Percentiles rank a stretch among this genome's conserved stretches.
phyloP scores from a whole-genome alignment of 179 eudicot species.

The Actinidia arguta region DNA sequence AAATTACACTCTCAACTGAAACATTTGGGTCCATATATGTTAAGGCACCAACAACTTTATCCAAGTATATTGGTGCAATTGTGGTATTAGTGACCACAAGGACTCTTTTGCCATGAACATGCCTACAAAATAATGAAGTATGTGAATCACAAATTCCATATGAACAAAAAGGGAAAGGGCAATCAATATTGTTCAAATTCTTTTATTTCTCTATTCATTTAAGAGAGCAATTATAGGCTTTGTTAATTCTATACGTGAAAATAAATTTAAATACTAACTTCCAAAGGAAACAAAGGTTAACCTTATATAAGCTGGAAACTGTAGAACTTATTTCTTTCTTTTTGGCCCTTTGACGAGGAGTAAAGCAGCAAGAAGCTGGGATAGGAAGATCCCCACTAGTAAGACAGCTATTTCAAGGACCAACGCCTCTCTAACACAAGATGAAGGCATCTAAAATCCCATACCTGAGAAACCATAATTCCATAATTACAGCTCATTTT shows the following conservation, averaged over 20 bases:
- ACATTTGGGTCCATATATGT: conserved; percentile 83
- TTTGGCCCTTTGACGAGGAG: no score
- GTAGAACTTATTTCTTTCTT: no score
- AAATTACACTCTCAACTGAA: conserved; percentile 81
- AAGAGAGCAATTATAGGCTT: no score
- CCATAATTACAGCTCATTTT: no score
- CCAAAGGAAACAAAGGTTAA: neutral
- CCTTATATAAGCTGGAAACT: no score
- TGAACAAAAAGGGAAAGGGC: neutral
- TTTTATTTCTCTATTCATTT: no score
- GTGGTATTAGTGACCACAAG: conserved; percentile 98
- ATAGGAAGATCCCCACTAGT: no score
- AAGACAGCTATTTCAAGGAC: no score
- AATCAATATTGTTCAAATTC: neutral
- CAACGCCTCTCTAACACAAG: no score
- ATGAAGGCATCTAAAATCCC: no score
- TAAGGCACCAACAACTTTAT: conserved; percentile 82
- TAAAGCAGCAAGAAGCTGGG: neutral
- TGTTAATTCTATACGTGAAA: no score
- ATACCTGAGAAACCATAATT: no score
- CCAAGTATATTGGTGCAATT: conserved; percentile 85
- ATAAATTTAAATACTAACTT: neutral
- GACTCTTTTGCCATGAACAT: conserved; percentile 90
- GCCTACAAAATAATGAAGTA: conserved; percentile 48
- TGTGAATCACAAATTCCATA: neutral